Base-by-base conservation (phyloP, 805 yeast species). In the Priceomyces haplophilus region DNA sequence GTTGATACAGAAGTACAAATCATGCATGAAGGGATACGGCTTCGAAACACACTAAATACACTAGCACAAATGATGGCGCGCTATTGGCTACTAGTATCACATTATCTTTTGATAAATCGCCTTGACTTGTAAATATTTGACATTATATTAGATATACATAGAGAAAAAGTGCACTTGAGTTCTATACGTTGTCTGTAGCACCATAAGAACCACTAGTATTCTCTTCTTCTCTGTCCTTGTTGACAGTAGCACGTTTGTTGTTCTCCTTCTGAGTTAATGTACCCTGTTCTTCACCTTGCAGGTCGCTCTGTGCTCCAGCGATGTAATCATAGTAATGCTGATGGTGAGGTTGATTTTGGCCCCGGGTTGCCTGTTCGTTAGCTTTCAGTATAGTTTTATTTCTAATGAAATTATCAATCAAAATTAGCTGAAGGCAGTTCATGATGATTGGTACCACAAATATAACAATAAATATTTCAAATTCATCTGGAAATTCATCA, bases 21-120 rank as follows among this genome's bases (percentile, higher is more conserved):
- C 59, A 21, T 91, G 99, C 68, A 91, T 91, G 99, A 83, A 82
- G 58, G 88, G 95, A 15, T 91, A 67, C 61, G 99, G 99, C 0
- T 91, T 91, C 64, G 78, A 75, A 38, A 64, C 69, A 41, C 55
- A 52, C 41, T 58, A 48, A 40, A 16, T 5, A 24, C 27, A 24
- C 11, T 7, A 11, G 27, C 11, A 24, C 11, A 8, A 24, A 7
- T 24, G 27, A 24, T 8, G 11, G 7, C 27, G 7, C 11, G 27
- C 3, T 31, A 16, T 37, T 5, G 17, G 17, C 15, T 12, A 10
- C 30, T 12, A 12, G 30, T 12, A 10, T 13, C 15, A 30, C 17
- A 7, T 4, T 27, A 27, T 27, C n/a, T 11, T 27, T 27, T 27
- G 24, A 5, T 4, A 27, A n/a, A 27, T 27, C 11, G 31, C 31